Evolutionary conservation across 1,284 basidiomycete genomes (phyloP).

Genomic region (Cutaneotrichosporon dermatis): DNA sequence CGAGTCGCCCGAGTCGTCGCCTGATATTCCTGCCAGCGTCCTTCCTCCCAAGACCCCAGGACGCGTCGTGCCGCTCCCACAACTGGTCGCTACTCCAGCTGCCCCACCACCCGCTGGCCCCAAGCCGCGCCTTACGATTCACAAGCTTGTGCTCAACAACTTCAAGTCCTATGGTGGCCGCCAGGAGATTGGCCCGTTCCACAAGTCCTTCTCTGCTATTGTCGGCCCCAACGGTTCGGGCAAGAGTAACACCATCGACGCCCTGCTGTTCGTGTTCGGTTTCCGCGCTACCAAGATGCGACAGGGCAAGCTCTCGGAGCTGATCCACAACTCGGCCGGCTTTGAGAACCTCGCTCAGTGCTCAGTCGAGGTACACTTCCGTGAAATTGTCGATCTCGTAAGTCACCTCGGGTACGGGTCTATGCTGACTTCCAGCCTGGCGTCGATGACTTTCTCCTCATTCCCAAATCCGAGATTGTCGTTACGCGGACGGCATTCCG

Average conservation of each 20-base stretch:
- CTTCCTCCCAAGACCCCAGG: slow-evolving; percentile 20
- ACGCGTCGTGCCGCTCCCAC: slow-evolving; percentile 8
- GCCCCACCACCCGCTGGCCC: slow-evolving; percentile 50
- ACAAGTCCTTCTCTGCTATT: slow-evolving; percentile 97
- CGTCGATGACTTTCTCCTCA: slow-evolving; percentile 76
- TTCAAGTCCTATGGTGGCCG: slow-evolving; percentile 98
- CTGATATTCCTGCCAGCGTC: slow-evolving; percentile 7
- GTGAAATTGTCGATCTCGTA: slow-evolving; percentile 86
- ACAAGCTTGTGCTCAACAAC: slow-evolving; percentile 89
- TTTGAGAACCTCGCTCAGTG: slow-evolving; percentile 77
- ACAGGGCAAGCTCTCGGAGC: slow-evolving; percentile 92
- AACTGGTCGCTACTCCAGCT: slow-evolving; percentile 18
- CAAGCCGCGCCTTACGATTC: slow-evolving; percentile 80
- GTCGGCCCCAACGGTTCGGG: slow-evolving; percentile 96
- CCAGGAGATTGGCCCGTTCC: slow-evolving; percentile 97
- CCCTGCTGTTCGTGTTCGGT: slow-evolving; percentile 95
- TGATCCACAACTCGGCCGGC: slow-evolving; percentile 92
- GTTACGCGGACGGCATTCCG: slow-evolving; percentile 84
- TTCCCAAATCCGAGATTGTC: slow-evolving; percentile 76
- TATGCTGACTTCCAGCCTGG: slow-evolving; percentile 61
- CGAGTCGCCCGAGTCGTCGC: slow-evolving; percentile 13
- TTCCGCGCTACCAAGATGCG: slow-evolving; percentile 97
- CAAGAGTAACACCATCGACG: slow-evolving; percentile 98
- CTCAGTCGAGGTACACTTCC: slow-evolving; percentile 93
- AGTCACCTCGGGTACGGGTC: slow-evolving; percentile 26